Evolutionary conservation across 2,329 filamentous ascomycete species (phyloP).

Genomic region (Aspergillus neotritici): DNA sequence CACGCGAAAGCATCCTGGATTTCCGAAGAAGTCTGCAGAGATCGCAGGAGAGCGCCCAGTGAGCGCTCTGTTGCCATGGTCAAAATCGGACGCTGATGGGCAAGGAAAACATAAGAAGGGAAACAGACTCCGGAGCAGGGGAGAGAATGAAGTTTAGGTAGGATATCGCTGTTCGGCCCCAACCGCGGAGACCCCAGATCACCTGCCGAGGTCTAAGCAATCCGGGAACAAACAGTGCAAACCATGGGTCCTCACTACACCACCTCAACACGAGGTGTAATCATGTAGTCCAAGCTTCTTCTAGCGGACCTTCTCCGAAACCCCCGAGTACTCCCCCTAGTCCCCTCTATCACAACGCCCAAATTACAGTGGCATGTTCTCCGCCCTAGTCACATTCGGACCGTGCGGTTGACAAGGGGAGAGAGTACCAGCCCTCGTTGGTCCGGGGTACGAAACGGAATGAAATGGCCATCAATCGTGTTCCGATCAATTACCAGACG

Average conservation of each 20-base stretch:
- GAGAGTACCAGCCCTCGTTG: not conserved
- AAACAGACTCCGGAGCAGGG: not conserved
- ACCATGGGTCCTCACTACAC: constrained; percentile 11
- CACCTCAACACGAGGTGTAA: too few relatives aligned
- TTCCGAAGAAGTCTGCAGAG: constrained; percentile 54
- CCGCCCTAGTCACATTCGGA: constrained; percentile 1
- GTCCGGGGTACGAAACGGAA: not conserved
- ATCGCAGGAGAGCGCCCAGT: constrained; percentile 54
- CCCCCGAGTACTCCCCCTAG: not conserved
- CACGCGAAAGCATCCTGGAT: constrained; percentile 57
- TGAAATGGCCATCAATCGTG: constrained; percentile 35
- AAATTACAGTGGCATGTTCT: not conserved
- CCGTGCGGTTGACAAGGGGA: constrained; percentile 7
- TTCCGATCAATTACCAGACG: constrained; percentile 56
- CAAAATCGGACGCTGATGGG: not conserved
- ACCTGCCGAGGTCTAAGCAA: constrained; percentile 28
- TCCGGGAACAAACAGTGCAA: constrained; percentile 29
- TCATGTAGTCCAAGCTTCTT: too few relatives aligned
- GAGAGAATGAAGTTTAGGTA: constrained; percentile 1
- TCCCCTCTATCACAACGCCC: not conserved
- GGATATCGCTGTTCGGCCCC: constrained; percentile 2
- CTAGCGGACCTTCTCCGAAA: too few relatives aligned
- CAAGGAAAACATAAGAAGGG: constrained; percentile 5
- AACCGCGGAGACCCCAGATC: constrained; percentile 29
- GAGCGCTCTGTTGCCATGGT: constrained; percentile 57